Conservation (phyloP, 495 filamentous ascomycete genomes). For the Trichocladium antarcticum region DNA sequence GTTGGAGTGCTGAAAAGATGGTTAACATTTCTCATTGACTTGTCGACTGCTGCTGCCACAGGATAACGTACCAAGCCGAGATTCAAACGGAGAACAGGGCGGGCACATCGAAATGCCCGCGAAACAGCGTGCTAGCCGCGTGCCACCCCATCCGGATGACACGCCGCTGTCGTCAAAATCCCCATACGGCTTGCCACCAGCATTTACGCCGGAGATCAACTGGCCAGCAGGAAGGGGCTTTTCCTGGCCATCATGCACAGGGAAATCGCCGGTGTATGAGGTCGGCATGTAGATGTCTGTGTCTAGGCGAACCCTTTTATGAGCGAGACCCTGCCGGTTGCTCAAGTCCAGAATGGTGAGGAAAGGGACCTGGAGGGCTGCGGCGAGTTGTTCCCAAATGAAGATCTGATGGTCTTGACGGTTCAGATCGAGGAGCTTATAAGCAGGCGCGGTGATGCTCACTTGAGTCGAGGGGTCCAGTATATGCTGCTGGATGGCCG, state of each 20-base stretch:
- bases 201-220: slow-evolving; percentile 11
- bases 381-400: slow-evolving; percentile 30
- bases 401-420: slow-evolving; percentile 25
- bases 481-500: slow-evolving; percentile 32
- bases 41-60: not conserved
- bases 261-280: slow-evolving; percentile 11
- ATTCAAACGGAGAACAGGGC: slow-evolving; percentile 32
- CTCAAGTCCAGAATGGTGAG: slow-evolving; percentile 11
- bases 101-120: slow-evolving; percentile 29
- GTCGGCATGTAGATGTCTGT: slow-evolving; percentile 23
- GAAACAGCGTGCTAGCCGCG: slow-evolving; percentile 31
- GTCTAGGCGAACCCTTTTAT: slow-evolving; percentile 30
- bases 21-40: slow-evolving; percentile 9
- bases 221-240: slow-evolving; percentile 26
- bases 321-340: slow-evolving; percentile 12
- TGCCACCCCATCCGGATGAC: slow-evolving; percentile 23
- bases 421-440: slow-evolving; percentile 21
- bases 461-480: slow-evolving; percentile 22
- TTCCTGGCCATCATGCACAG: slow-evolving; percentile 24
- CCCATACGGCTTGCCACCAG: slow-evolving; percentile 15
- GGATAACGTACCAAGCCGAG: slow-evolving; percentile 21
- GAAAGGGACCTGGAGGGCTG: slow-evolving; percentile 12
- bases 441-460: slow-evolving; percentile 20
- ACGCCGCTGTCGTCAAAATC: slow-evolving; percentile 15
- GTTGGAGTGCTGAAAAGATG: slow-evolving; percentile 16